Evolutionary conservation across 257 asterid genomes (phyloP), one percentile per base, ranked within the genome.

Genomic region (Paulownia fortunei): DNA sequence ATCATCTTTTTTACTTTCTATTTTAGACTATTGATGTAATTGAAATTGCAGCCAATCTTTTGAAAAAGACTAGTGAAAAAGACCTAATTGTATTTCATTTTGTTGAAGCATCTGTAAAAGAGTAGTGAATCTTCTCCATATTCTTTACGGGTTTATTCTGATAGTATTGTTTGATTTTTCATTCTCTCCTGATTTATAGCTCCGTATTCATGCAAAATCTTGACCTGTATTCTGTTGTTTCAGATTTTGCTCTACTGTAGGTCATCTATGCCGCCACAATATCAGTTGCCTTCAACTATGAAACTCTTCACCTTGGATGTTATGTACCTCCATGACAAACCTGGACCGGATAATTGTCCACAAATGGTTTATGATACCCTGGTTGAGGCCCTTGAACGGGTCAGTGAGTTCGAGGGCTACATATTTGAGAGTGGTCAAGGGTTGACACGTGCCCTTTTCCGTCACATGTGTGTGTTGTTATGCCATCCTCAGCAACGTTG

Each of bases 371-470:
- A 89, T 8, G 99, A 96, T 69, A 85, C 94, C 56, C 96, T 96
- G 5, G 98, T 96, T 15, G 99, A 93, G 24, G 97, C 97, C 77
- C 94, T 93, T 5, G 98, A 96, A 79, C 87, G 69, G 24, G 86
- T 92, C 78, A 87, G 93, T 30, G 96, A 93, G 74, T 87, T 81
- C 3, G 98, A 95, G 67, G 98, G 97, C 36, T 96, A 92, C 85
- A 92, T 93, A 78, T 87, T 82, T 36, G 98, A 93, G 92, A 96
- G 90, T 8, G 97, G 98, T 30, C 98, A 90, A 80, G 99, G 99
- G 47, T 80, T 92, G 63, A 88, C 90, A 0, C 96, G 98, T 18
- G 74, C 92, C 55, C 87, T 96, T 46, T 89, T 92, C 70, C 97
- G 97, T 9, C 79, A 86, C 83, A 90, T 88, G 87, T 87, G 94